phyloP scores from a whole-genome alignment of 345 rosid species.

The Citrus mangshanensis region DNA sequence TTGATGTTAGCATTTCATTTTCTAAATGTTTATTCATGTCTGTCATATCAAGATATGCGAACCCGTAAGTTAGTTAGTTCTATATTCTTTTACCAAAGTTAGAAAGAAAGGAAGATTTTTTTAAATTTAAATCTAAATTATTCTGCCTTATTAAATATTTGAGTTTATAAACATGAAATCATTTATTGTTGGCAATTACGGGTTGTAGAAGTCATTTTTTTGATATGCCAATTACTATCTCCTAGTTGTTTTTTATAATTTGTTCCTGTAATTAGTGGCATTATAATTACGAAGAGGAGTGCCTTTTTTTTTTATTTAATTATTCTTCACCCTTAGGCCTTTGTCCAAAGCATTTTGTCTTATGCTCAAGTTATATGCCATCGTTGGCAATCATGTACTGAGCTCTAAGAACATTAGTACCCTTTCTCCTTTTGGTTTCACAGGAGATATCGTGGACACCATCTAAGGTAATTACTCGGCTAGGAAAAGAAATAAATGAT shows the following conservation, averaged over 20 bases:
- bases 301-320: not conserved
- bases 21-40: not conserved
- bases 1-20: not conserved
- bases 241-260: not conserved
- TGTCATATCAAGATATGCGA: not conserved
- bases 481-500: constrained; percentile 84
- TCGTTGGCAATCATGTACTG: not conserved
- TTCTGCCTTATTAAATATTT: not conserved
- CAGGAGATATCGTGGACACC: constrained; percentile 89
- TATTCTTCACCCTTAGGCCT: not conserved
- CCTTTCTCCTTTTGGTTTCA: constrained; percentile 12
- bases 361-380: not conserved
- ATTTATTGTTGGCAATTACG: not conserved
- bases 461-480: constrained; percentile 68
- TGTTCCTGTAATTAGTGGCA: not conserved
- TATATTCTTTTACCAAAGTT: not conserved
- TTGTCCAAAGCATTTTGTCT: not conserved
- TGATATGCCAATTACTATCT: not conserved
- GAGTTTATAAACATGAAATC: not conserved
- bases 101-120: not conserved
- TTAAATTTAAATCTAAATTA: not conserved
- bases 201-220: not conserved
- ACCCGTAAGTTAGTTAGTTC: not conserved
- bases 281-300: not conserved
- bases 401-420: not conserved